Conservation (phyloP, 352 stramenopile genomes). For the Phytophthora cryptogea region DNA sequence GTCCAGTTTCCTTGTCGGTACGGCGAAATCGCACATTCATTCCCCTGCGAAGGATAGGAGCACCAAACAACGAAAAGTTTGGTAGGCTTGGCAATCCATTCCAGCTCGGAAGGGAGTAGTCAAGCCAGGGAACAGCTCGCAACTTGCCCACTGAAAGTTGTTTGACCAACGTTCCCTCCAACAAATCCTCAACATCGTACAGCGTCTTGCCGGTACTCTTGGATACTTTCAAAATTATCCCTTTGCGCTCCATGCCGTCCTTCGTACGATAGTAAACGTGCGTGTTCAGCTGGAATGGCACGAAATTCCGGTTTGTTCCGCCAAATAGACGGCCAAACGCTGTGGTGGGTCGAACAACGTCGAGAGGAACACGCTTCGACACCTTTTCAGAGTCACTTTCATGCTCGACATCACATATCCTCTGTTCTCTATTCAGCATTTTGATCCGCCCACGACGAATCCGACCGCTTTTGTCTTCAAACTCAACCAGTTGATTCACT, state of each 20-base stretch:
- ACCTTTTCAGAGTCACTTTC: constrained; percentile 55
- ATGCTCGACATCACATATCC: constrained; percentile 64
- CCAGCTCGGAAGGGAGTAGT: constrained; percentile 47
- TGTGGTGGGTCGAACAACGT: constrained; percentile 35
- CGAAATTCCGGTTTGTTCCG: constrained; percentile 19
- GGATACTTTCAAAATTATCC: constrained; percentile 60
- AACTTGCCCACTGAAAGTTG: constrained; percentile 44
- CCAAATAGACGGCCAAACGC: constrained; percentile 44
- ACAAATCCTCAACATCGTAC: constrained; percentile 63
- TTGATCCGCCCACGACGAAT: constrained; percentile 55
- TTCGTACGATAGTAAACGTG: constrained; percentile 60
- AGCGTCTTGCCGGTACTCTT: constrained; percentile 31
- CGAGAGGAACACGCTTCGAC: constrained; percentile 48
- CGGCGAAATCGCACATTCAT: constrained; percentile 60
- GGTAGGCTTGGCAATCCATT: constrained; percentile 27
- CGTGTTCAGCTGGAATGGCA: constrained; percentile 44
- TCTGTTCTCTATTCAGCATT: constrained; percentile 44
- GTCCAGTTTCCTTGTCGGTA: constrained; percentile 25
- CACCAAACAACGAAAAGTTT: constrained; percentile 31
- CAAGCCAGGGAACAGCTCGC: constrained; percentile 54
- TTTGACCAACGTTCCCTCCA: constrained; percentile 50
- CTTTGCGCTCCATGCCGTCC: constrained; percentile 52
- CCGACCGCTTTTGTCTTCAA: constrained; percentile 50
- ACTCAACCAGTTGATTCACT: constrained; percentile 59
- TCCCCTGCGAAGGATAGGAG: constrained; percentile 45